These are phyloP conservation scores for Sclerotinia minor DNA, from an alignment of 2,329 filamentous ascomycete species.

Conservation along the genomic window DNA sequence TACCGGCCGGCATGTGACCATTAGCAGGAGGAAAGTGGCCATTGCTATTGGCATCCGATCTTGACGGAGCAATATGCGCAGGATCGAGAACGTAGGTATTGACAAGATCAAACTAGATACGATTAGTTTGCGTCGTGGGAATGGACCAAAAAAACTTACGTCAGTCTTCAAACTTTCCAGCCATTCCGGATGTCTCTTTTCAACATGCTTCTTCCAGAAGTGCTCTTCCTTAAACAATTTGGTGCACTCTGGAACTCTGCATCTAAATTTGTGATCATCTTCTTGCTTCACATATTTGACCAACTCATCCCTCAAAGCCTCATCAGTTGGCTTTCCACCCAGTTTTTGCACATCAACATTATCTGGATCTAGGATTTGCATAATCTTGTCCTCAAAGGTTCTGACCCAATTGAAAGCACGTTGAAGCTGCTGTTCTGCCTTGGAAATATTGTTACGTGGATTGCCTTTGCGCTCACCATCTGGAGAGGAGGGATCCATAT, in stretches of 20 bases:
- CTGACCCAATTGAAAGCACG: conserved; percentile 98
- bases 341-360: conserved; percentile 85
- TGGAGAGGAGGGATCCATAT: conserved; percentile 64
- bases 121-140: conserved; percentile 41
- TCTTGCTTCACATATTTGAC: conserved; percentile 91
- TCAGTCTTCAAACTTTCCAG: conserved; percentile 76
- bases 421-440: conserved; percentile 87
- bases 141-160: conserved; percentile 57
- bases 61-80: conserved; percentile 87
- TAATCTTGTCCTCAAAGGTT: conserved; percentile 95
- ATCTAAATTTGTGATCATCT: conserved; percentile 94
- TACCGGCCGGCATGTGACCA: conserved; percentile 74
- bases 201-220: conserved; percentile 97
- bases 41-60: conserved; percentile 92
- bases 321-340: conserved; percentile 82
- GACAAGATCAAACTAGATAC: conserved; percentile 73
- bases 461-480: conserved; percentile 72
- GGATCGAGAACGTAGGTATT: conserved; percentile 95
- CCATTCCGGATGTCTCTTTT: conserved; percentile 93
- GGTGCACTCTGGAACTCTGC: conserved; percentile 92
- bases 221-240: conserved; percentile 97
- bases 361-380: conserved; percentile 89
- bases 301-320: conserved; percentile 84
- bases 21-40: conserved; percentile 87
- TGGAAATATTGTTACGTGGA: conserved; percentile 55